Evolutionary conservation across 2,329 filamentous ascomycete species (phyloP).

Genomic region (Drechslerella dactyloides): DNA sequence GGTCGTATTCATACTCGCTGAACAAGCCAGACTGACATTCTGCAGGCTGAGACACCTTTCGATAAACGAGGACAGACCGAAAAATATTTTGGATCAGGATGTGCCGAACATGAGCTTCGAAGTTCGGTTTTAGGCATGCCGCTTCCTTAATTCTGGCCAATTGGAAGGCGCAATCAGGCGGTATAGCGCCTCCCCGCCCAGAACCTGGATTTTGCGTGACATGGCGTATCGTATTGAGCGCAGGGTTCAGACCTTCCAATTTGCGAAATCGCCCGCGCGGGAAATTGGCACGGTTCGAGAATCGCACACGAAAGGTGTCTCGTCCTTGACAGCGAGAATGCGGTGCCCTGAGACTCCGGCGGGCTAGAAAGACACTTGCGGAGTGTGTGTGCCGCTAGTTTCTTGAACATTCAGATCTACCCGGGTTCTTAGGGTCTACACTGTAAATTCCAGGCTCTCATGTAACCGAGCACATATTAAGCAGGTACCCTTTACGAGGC

Average conservation of each 20-base stretch:
- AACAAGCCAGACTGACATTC: constrained; percentile 26
- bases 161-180: constrained; percentile 29
- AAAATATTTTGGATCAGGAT: constrained; percentile 22
- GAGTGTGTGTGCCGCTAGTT: constrained; percentile 1
- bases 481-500: not conserved
- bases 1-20: constrained; percentile 12
- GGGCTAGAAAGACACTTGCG: not conserved
- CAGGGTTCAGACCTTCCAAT: constrained; percentile 8
- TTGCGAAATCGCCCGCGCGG: constrained; percentile 37
- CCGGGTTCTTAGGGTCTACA: not conserved
- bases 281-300: constrained; percentile 23
- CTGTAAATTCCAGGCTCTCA: not conserved
- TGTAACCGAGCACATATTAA: not conserved
- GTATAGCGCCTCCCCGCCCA: constrained; percentile 37
- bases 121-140: constrained; percentile 24
- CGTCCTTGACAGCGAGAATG: constrained; percentile 2
- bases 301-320: constrained; percentile 7
- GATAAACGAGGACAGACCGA: constrained; percentile 12
- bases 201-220: not conserved
- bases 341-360: not conserved
- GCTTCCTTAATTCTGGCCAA: constrained; percentile 6
- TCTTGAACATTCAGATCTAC: not conserved
- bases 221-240: not conserved
- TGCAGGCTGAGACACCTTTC: constrained; percentile 41
- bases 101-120: constrained; percentile 11